Conservation (phyloP, 2,329 filamentous ascomycete species). For the Cladosporium sphaerospermum region DNA sequence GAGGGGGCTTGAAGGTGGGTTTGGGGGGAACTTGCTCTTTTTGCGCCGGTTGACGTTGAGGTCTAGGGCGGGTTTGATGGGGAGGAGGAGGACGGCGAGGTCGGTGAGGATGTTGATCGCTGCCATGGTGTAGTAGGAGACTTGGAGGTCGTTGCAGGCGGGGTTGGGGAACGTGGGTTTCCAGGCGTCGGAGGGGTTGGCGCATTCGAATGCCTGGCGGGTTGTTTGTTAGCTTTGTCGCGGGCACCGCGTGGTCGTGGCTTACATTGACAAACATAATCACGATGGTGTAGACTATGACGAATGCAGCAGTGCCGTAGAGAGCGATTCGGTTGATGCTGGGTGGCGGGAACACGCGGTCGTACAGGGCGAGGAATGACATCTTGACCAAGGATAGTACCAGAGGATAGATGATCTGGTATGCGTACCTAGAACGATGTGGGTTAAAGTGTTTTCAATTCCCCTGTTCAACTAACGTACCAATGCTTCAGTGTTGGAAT, state of each 20-base stretch:
- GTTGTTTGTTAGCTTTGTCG: background rate
- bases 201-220: constrained; percentile 4
- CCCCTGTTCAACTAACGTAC: background rate
- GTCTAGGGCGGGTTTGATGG: background rate
- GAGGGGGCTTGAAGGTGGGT: too few species aligned
- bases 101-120: constrained; percentile 5
- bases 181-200: constrained; percentile 5
- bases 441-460: too few species aligned
- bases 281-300: background rate
- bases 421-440: constrained; percentile 14
- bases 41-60: constrained; percentile 3
- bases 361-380: constrained; percentile 21
- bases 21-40: background rate
- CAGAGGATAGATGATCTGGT: constrained; percentile 22
- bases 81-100: background rate
- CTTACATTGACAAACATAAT: constrained; percentile 2
- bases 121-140: background rate
- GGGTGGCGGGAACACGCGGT: constrained; percentile 9
- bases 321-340: background rate
- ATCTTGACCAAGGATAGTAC: constrained; percentile 21
- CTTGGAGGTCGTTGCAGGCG: background rate
- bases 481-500: constrained; percentile 20
- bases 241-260: too few species aligned
- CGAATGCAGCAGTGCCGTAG: background rate
- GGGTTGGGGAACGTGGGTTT: background rate